phyloP scores from a whole-genome alignment of 2,329 filamentous ascomycete genomes.

The Neopestalotiopsis sp. region DNA sequence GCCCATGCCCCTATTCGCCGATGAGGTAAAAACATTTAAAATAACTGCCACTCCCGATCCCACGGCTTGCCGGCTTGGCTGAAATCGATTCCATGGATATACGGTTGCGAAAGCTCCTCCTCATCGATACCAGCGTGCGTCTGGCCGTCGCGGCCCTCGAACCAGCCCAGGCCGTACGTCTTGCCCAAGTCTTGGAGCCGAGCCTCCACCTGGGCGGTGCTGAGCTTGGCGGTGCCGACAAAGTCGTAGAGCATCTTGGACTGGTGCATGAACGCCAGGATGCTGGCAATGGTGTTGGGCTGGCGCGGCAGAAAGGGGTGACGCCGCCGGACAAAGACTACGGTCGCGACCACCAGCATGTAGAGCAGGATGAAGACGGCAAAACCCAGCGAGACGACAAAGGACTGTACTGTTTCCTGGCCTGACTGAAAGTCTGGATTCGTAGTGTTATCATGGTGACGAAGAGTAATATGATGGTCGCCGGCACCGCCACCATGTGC shows the following conservation, averaged over 20 bases:
- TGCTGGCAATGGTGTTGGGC: slow-evolving; percentile 77
- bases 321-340: slow-evolving; percentile 67
- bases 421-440: slow-evolving; percentile 50
- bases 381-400: slow-evolving; percentile 68
- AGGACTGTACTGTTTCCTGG: slow-evolving; percentile 66
- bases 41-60: slow-evolving; percentile 45
- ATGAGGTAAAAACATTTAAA: slow-evolving; percentile 24
- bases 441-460: slow-evolving; percentile 18
- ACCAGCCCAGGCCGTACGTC: slow-evolving; percentile 80
- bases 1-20: not conserved
- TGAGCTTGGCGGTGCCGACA: slow-evolving; percentile 69
- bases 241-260: slow-evolving; percentile 81
- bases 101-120: slow-evolving; percentile 70
- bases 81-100: slow-evolving; percentile 66
- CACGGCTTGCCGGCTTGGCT: slow-evolving; percentile 57
- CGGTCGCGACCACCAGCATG: slow-evolving; percentile 61
- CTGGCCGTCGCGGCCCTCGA: slow-evolving; percentile 72
- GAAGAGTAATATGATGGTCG: slow-evolving; percentile 7
- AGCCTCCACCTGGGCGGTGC: slow-evolving; percentile 64
- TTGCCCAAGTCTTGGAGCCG: slow-evolving; percentile 65
- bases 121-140: slow-evolving; percentile 80
- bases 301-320: slow-evolving; percentile 78
- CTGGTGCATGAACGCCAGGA: slow-evolving; percentile 80
- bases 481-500: slow-evolving; percentile 21
- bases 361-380: slow-evolving; percentile 69